A percentile compares a stretch with the other conserved stretches of the same genome.
These are phyloP conservation scores for Linnemannia schmuckeri DNA, from an alignment of 192 early-diverging fungal genomes.

Conservation along the genomic window DNA sequence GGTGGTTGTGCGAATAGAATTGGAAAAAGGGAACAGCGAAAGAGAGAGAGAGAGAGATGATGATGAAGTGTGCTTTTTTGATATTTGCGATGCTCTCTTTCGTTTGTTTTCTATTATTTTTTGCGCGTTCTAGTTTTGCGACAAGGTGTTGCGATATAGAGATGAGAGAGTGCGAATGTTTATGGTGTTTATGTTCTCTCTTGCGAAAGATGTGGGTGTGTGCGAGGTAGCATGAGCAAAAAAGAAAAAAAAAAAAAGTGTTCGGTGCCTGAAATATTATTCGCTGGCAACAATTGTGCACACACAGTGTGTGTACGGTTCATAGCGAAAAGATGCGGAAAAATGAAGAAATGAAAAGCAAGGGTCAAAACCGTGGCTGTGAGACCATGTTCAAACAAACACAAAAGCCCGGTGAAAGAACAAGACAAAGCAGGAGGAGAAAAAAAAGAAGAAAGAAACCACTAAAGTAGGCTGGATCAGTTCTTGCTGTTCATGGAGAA, in stretches of 20 bases:
- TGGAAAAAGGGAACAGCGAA: not conserved
- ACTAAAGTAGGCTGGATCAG: not conserved
- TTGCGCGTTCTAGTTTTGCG: not conserved
- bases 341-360: not conserved
- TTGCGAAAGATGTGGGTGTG: not conserved
- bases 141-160: not conserved
- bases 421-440: not conserved
- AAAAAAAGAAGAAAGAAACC: not conserved
- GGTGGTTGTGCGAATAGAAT: not conserved
- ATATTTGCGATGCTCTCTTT: not conserved
- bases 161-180: not conserved
- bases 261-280: constrained; percentile 7
- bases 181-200: not conserved
- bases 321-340: too few relatives aligned
- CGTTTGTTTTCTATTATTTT: not conserved
- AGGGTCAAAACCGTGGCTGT: not conserved
- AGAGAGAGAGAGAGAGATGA: too few relatives aligned
- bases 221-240: not conserved
- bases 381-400: not conserved
- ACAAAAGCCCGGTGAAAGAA: not conserved
- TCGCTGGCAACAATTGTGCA: not conserved
- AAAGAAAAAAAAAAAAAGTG: not conserved
- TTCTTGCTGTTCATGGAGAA: not conserved
- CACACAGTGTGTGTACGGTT: not conserved
- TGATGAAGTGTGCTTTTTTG: not conserved